Percentiles rank a stretch among this genome's conserved stretches.
phyloP scores from a whole-genome alignment of 2,329 filamentous ascomycete species.

The Sordariomycetes sp. region DNA sequence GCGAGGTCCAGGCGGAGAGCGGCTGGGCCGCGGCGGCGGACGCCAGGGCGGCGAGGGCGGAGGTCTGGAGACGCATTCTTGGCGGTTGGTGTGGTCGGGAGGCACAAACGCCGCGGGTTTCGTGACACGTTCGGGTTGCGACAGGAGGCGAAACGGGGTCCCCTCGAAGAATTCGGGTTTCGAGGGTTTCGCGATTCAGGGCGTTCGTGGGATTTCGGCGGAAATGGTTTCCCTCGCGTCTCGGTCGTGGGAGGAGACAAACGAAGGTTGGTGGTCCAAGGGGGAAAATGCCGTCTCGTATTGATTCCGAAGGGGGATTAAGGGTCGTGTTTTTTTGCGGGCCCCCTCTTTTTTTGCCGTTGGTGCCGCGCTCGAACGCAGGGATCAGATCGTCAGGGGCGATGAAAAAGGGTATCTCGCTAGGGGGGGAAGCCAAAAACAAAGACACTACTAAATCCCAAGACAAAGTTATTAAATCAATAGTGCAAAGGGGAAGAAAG shows the following conservation, averaged over 20 bases:
- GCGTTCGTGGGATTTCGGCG: neutral
- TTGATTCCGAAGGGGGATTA: neutral
- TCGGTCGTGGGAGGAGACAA: neutral
- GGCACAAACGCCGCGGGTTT: neutral
- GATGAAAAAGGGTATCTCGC: too few species aligned
- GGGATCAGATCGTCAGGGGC: neutral
- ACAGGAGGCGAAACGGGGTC: neutral
- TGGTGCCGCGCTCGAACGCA: neutral
- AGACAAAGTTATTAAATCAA: too few species aligned
- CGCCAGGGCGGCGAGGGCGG: slow-evolving; percentile 14
- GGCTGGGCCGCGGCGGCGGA: slow-evolving; percentile 21
- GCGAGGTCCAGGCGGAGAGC: slow-evolving; percentile 16
- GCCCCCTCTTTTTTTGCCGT: neutral
- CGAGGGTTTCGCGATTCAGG: neutral
- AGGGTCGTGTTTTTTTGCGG: neutral
- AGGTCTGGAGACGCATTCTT: slow-evolving; percentile 7
- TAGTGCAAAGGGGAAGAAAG: neutral
- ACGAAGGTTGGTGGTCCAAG: neutral
- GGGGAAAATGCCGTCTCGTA: neutral
- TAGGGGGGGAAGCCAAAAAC: too few species aligned
- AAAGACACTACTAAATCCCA: too few species aligned
- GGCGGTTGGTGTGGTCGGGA: neutral
- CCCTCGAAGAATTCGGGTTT: neutral
- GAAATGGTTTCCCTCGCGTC: too few species aligned
- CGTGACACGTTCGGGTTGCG: neutral